Conservation (phyloP, 2,329 filamentous ascomycete genomes). For the Cadophora luteo-olivacea region DNA sequence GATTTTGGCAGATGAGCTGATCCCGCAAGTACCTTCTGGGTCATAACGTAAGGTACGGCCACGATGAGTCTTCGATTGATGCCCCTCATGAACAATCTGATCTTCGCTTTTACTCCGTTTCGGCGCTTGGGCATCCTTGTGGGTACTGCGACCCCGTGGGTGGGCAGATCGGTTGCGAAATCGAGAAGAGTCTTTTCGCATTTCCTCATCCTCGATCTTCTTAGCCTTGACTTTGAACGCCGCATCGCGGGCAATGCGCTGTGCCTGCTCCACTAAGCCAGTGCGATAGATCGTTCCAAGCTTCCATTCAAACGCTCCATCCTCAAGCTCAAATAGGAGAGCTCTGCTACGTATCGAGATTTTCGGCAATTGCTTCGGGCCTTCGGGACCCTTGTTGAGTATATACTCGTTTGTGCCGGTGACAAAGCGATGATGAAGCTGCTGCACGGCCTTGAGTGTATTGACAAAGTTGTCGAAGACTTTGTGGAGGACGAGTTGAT, state of each 20-base stretch:
- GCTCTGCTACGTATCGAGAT: constrained; percentile 82
- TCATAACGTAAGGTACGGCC: constrained; percentile 72
- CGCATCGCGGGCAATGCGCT: constrained; percentile 87
- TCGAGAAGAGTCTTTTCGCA: constrained; percentile 58
- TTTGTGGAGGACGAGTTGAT: constrained; percentile 87
- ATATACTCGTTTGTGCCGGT: constrained; percentile 90
- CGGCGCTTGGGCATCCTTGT: constrained; percentile 33
- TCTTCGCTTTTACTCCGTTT: constrained; percentile 46
- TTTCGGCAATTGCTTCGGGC: constrained; percentile 84
- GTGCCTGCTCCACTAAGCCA: constrained; percentile 87
- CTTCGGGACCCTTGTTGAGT: constrained; percentile 82
- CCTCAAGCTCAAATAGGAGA: constrained; percentile 90
- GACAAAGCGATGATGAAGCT: constrained; percentile 91
- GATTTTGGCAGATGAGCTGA: constrained; percentile 76
- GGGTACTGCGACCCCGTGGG: constrained; percentile 42
- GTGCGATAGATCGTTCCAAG: constrained; percentile 91
- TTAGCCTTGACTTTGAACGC: constrained; percentile 89
- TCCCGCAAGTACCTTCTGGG: constrained; percentile 74
- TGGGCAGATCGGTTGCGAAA: constrained; percentile 59
- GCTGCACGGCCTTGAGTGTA: constrained; percentile 82
- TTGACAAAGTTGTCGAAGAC: constrained; percentile 96
- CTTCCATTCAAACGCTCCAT: constrained; percentile 98
- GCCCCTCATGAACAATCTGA: constrained; percentile 34
- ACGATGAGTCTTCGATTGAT: constrained; percentile 39
- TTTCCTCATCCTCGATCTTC: constrained; percentile 77